phyloP scores from a whole-genome alignment of 2,329 filamentous ascomycete species.

The Teratosphaeria pseudoeucalypti region DNA sequence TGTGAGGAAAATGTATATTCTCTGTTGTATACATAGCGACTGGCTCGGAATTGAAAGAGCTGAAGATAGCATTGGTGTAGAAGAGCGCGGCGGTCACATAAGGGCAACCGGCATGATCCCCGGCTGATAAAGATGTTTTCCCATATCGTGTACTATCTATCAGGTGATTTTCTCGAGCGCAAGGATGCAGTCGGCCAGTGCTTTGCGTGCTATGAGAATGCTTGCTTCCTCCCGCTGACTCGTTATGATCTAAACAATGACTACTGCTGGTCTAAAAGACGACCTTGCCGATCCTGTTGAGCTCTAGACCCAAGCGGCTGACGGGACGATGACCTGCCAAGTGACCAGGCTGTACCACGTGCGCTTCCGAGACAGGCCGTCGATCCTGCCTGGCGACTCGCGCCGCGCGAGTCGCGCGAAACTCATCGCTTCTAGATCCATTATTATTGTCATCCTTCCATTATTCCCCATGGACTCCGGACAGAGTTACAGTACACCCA shows the following conservation, averaged over 20 bases:
- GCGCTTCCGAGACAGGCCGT: not conserved
- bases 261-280: not conserved
- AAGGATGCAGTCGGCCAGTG: too few species aligned
- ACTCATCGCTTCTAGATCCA: not conserved
- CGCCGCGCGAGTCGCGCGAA: not conserved
- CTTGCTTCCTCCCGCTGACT: too few species aligned
- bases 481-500: not conserved
- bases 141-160: not conserved
- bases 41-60: not conserved
- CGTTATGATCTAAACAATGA: too few species aligned
- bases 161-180: too few species aligned
- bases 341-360: not conserved
- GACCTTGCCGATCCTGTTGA: not conserved
- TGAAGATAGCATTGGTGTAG: not conserved
- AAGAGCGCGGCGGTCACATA: not conserved
- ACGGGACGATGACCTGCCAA: not conserved
- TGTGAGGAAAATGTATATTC: constrained; percentile 29
- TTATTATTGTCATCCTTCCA: too few species aligned
- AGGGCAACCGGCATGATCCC: not conserved
- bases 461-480: not conserved
- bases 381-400: not conserved
- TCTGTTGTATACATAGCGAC: not conserved
- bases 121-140: not conserved
- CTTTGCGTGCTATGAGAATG: too few species aligned
- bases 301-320: not conserved